Conservation (phyloP, 2,329 filamentous ascomycete genomes). For the Stagonosporopsis chrysanthemi region DNA sequence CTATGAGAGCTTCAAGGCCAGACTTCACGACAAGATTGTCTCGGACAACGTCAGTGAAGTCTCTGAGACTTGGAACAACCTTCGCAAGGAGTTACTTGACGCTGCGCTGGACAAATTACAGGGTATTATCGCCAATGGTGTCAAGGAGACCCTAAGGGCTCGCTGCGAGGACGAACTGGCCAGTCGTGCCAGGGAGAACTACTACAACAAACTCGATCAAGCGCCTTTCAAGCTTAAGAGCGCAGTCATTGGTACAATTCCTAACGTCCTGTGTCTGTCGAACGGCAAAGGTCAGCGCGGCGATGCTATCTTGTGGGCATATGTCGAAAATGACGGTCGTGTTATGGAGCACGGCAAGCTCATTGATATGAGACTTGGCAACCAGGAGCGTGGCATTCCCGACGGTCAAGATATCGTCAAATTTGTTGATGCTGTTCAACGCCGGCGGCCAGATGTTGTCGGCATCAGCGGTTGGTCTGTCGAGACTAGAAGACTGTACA, state of each 20-base stretch:
- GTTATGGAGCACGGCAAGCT: slow-evolving; percentile 91
- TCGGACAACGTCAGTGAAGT: slow-evolving; percentile 96
- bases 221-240: slow-evolving; percentile 95
- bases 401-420: slow-evolving; percentile 70
- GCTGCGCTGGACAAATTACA: slow-evolving; percentile 82
- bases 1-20: slow-evolving; percentile 76
- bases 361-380: slow-evolving; percentile 73
- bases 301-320: slow-evolving; percentile 89
- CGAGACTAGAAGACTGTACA: slow-evolving; percentile 83
- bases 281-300: slow-evolving; percentile 82
- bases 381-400: slow-evolving; percentile 71
- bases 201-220: slow-evolving; percentile 89
- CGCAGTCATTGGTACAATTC: slow-evolving; percentile 85
- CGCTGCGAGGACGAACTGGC: slow-evolving; percentile 93
- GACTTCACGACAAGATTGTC: slow-evolving; percentile 82
- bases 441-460: slow-evolving; percentile 86
- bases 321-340: slow-evolving; percentile 89
- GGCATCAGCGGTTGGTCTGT: slow-evolving; percentile 88
- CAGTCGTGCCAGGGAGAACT: slow-evolving; percentile 87
- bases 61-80: slow-evolving; percentile 92
- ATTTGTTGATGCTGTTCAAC: slow-evolving; percentile 80
- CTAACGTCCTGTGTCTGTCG: slow-evolving; percentile 85
- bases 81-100: slow-evolving; percentile 85
- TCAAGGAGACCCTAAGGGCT: slow-evolving; percentile 92
- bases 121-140: slow-evolving; percentile 83